Evolutionary conservation across 768 basidiomycete genomes (phyloP), one percentile per base, ranked within the genome.

Genomic region (Boletus bicolor): DNA sequence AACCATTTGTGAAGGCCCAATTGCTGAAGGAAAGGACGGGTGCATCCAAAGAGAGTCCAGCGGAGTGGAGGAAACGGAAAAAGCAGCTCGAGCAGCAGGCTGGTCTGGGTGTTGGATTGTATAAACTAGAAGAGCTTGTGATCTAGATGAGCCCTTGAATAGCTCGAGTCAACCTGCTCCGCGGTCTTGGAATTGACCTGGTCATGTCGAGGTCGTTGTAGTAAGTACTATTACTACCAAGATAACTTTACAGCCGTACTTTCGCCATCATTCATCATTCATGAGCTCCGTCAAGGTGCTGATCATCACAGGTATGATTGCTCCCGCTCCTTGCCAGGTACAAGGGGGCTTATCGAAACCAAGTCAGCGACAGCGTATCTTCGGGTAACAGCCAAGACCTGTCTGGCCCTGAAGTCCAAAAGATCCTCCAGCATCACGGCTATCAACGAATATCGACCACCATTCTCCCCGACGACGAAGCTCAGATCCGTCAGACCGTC

Each of bases 351-450:
- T 36, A 61, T 38, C 41, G 44, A 19, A 12, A 12, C 5, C 24
- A 58, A 62, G 89, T 89, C 53, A 91, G 89, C 70, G 89, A 91
- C 70, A 87, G 83, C 6, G 86, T 83, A 0, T 76, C 82, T 3
- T 57, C 61, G n/a, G 75, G 79, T 44, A 60, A 65, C 26, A 68
- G 57, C n/a, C 74, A 76, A 28, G 89, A 91, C 68, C 75, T 74
- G 65, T 90, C 89, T 35, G 86, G 89, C 1, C 86, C 86, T 3
- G 73, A 79, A 32, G 83, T 91, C 60, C 74, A 73, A 55, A 72
- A 78, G 19, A 76, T 85, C 51, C 67, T 90, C 38, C 65, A 49
- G 54, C 39, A 66, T 46, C 48, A 71, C 48, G 70, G 76, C 50
- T 77, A 75, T 59, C 66, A 70, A 21, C 78, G 76, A 50, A 63